Base-by-base conservation (phyloP, 176 grass and related monocot species). In the Microstegium vimineum region DNA sequence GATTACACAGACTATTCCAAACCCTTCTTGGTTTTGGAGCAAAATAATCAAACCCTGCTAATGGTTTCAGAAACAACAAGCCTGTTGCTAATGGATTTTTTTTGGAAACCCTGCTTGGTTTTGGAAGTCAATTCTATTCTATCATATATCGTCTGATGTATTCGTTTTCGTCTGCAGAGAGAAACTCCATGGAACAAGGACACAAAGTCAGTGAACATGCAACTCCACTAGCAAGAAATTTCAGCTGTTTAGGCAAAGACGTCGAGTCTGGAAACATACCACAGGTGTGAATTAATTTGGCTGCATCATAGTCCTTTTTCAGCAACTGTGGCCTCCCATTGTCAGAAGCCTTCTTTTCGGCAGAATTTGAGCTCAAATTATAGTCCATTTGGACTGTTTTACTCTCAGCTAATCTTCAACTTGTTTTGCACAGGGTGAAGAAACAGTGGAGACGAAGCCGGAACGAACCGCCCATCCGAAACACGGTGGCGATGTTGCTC, bases 151-250 rank as follows among this genome's bases (percentile, higher is more conserved):
- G 4, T 35, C 67, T 86, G 59, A 82, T 69, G 26, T 76, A 60
- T 59, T 69, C 64, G 33, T 42, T 45, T 73, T 77, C 61, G 52
- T 84, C 49, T 82, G 13, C 87, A 98, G 92, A 98, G 83, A 95
- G 95, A 65, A 84, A 54, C 71, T 91, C 63, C 86, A 88, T 98
- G 36, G 90, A 91, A 64, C 89, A 90, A 85, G 90, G 87, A 20
- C 79, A 77, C 45, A 95, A 93, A 74, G 73, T 95, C 32, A 86
- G 93, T 30, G 92, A 95, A 56, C 89, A 95, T 73, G 82, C 85
- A 77, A 83, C 92, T 49, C 90, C 95, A 82, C 88, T 95, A 46
- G 89, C 95, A 84, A 91, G 92, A 88, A 93, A 88, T 66, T 91
- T 95, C 83, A 90, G 85, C 45, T 46, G 75, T 56, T 20, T 67